These are phyloP conservation scores for Flaveria trinervia DNA, from an alignment of 129 eudicot species.

Conservation along the genomic window DNA sequence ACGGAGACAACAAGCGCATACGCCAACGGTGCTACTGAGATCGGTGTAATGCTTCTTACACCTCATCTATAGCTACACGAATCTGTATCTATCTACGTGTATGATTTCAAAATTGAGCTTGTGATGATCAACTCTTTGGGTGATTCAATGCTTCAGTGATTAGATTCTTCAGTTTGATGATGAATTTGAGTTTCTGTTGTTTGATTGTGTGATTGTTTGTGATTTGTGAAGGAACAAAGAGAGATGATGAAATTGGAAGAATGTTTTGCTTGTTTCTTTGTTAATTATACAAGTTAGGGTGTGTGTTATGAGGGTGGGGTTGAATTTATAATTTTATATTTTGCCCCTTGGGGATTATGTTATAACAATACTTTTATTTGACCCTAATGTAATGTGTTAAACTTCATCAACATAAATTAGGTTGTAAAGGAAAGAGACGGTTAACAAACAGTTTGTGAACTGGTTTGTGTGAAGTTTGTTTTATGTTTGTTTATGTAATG, in stretches of 20 bases:
- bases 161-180: neutral
- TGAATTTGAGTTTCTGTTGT: neutral
- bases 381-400: too few species aligned
- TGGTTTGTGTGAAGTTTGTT: too few species aligned
- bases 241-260: constrained; percentile 17
- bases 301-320: neutral
- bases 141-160: constrained; percentile 19
- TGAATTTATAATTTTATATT: neutral
- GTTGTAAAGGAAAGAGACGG: too few species aligned
- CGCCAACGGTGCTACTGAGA: constrained; percentile 60
- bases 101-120: neutral
- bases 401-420: too few species aligned
- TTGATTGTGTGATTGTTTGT: constrained; percentile 1
- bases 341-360: neutral
- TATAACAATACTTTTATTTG: too few species aligned
- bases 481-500: too few species aligned
- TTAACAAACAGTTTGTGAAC: too few species aligned
- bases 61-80: constrained; percentile 50
- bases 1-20: constrained; percentile 75
- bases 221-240: neutral
- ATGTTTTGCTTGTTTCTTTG: constrained; percentile 2
- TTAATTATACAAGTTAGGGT: neutral
- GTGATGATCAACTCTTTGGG: neutral
- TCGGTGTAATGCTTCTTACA: constrained; percentile 70
- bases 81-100: constrained; percentile 7